A percentile compares a stretch with the other conserved stretches of the same genome.
These are phyloP conservation scores for Microbotryomycetes sp. DNA, from an alignment of 1,284 basidiomycete genomes.

Conservation along the genomic window DNA sequence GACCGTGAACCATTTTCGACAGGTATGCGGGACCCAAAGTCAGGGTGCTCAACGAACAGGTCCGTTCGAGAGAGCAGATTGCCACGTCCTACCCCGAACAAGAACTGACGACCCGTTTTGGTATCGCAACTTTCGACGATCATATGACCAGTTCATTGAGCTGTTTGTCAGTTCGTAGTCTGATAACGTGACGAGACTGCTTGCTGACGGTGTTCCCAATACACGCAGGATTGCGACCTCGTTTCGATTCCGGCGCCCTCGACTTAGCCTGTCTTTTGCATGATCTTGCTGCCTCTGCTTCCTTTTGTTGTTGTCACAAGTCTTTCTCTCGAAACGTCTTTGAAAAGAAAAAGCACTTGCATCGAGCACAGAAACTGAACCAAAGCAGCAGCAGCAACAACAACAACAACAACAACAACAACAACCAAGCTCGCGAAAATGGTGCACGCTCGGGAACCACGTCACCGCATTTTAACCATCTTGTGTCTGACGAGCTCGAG, in stretches of 20 bases:
- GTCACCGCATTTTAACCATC: slow-evolving; percentile 35
- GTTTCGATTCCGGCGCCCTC: slow-evolving; percentile 1
- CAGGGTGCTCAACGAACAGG: slow-evolving; percentile 49
- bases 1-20: not conserved
- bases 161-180: slow-evolving; percentile 47
- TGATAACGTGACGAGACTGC: too few relatives aligned
- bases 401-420: too few relatives aligned
- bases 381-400: too few relatives aligned
- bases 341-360: not conserved
- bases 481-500: slow-evolving; percentile 62
- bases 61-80: too few relatives aligned
- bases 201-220: too few relatives aligned
- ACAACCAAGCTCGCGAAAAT: too few relatives aligned
- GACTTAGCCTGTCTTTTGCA: not conserved
- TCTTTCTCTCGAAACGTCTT: not conserved
- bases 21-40: slow-evolving; percentile 49
- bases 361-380: not conserved
- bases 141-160: slow-evolving; percentile 46
- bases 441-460: too few relatives aligned
- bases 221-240: slow-evolving; percentile 13
- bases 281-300: not conserved
- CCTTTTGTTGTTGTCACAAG: not conserved
- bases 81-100: too few relatives aligned
- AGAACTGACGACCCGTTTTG: too few relatives aligned
- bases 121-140: not conserved